Percentiles rank a stretch among this genome's conserved stretches.
Evolutionary conservation across 2,329 filamentous ascomycete species (phyloP).

Genomic region (Ilyonectria mors-panacis): DNA sequence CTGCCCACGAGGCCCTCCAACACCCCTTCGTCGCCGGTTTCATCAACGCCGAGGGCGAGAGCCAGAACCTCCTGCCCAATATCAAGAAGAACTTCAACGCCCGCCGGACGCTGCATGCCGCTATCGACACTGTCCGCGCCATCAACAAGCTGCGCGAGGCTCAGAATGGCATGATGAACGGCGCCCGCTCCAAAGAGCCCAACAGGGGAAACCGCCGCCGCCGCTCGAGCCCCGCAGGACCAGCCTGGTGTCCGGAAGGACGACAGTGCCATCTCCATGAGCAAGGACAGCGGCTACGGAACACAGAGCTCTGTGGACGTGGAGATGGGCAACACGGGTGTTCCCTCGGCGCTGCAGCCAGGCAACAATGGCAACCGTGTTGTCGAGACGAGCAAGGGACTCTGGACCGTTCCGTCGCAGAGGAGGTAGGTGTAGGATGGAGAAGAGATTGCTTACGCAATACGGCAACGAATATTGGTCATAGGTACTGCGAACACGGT

Average conservation of each 20-base stretch:
- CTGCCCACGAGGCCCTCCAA: conserved; percentile 83
- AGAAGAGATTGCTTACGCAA: background rate
- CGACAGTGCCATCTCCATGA: conserved; percentile 62
- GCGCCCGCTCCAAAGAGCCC: conserved; percentile 68
- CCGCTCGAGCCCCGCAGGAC: conserved; percentile 33
- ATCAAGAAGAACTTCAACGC: conserved; percentile 85
- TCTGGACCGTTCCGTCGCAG: conserved; percentile 65
- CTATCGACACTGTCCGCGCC: conserved; percentile 79
- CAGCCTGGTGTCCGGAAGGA: conserved; percentile 54
- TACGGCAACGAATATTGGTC: conserved; percentile 1
- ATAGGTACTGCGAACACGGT: conserved; percentile 1
- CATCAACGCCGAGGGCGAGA: conserved; percentile 62
- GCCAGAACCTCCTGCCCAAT: conserved; percentile 75
- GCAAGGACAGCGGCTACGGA: conserved; percentile 66
- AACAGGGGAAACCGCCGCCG: conserved; percentile 49
- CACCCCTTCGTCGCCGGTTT: conserved; percentile 75
- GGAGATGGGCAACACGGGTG: conserved; percentile 62
- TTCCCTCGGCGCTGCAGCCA: conserved; percentile 69
- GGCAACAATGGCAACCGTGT: conserved; percentile 70
- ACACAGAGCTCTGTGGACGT: conserved; percentile 58
- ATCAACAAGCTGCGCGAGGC: conserved; percentile 80
- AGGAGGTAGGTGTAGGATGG: conserved; percentile 41
- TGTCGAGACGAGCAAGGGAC: conserved; percentile 74
- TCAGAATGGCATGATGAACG: conserved; percentile 74
- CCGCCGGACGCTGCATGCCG: conserved; percentile 76